Conservation (phyloP, 2,329 filamentous ascomycete genomes). For the Parafenestella ontariensis region DNA sequence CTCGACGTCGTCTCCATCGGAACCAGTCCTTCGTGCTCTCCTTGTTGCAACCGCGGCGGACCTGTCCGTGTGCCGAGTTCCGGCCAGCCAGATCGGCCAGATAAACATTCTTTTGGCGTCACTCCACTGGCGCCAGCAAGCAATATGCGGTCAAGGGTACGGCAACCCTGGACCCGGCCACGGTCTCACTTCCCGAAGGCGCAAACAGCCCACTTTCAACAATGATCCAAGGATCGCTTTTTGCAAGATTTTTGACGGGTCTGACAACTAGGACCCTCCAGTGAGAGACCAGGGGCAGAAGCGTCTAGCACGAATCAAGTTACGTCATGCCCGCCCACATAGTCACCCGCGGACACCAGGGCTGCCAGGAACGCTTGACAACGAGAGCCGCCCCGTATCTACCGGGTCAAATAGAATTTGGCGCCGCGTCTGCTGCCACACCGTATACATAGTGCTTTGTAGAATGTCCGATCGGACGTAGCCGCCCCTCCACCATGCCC, state of each 20-base stretch:
- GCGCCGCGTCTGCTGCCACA: background rate
- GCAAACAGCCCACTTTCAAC: conserved; percentile 8
- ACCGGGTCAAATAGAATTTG: background rate
- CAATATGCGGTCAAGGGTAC: background rate
- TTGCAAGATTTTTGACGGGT: background rate
- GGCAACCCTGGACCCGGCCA: background rate
- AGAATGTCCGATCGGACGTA: conserved; percentile 19
- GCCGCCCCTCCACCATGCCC: conserved; percentile 19
- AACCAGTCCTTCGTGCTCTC: background rate
- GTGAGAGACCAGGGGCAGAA: conserved; percentile 6
- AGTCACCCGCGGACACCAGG: conserved; percentile 6
- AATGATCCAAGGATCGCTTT: conserved; percentile 11
- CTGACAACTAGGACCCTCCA: background rate
- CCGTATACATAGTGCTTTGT: conserved; percentile 2
- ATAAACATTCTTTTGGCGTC: background rate
- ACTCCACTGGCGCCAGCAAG: background rate
- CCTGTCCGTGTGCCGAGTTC: background rate
- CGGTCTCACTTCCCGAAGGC: background rate
- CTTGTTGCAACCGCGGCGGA: background rate
- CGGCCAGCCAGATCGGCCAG: background rate
- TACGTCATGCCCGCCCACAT: conserved; percentile 4
- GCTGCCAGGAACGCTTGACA: background rate
- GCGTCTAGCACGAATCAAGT: conserved; percentile 12
- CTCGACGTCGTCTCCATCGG: background rate
- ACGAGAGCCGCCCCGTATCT: background rate